Conservation (phyloP, 192 early-diverging fungal genomes). For the Funneliformis mosseae region DNA sequence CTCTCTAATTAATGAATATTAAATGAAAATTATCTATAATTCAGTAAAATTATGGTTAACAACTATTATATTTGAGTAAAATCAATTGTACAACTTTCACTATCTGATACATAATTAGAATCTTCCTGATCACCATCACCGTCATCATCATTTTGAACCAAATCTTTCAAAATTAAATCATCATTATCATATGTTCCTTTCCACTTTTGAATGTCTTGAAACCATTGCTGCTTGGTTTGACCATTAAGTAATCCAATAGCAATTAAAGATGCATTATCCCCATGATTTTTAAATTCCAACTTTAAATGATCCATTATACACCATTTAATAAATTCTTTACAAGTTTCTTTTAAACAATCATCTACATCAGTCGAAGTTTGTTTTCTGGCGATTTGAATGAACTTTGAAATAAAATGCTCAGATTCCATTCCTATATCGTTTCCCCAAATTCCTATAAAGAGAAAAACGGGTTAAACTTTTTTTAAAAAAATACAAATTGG, state of each 20-base stretch:
- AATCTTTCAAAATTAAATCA: not conserved
- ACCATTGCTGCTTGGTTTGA: not conserved
- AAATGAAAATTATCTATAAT: no score
- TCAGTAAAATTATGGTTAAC: no score
- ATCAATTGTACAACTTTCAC: not conserved
- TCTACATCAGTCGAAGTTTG: not conserved
- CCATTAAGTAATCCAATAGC: not conserved
- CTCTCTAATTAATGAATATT: no score
- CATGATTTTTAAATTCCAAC: not conserved
- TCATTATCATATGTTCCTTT: not conserved
- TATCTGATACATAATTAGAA: not conserved
- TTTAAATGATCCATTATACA: not conserved
- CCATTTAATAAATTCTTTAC: not conserved
- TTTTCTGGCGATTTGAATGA: not conserved
- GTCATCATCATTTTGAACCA: not conserved
- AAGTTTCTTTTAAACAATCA: not conserved
- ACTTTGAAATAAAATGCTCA: not conserved
- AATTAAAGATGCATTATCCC: not conserved
- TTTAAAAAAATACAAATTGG: no score
- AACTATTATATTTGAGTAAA: no score
- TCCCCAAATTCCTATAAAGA: not conserved
- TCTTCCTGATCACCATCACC: not conserved
- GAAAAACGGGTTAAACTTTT: no score
- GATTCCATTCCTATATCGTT: not conserved
- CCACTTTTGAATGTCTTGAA: not conserved